Percentiles rank a stretch among this genome's conserved stretches.
Evolutionary conservation across 179 eudicot genomes (phyloP).

Genomic region (Spinacia oleracea): DNA sequence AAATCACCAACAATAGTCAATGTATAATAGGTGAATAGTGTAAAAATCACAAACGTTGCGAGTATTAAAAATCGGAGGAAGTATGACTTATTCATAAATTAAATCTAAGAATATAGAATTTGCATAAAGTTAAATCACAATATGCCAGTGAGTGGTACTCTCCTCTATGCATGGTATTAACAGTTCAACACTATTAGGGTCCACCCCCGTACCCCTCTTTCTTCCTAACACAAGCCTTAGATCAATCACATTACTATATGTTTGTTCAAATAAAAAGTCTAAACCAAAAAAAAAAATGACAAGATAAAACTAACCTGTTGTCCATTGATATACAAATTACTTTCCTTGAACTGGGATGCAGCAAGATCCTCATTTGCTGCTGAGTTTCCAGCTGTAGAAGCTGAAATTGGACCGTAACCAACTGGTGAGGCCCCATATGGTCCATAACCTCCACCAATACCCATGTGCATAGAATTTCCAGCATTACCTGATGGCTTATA

Average conservation of each 20-base stretch:
- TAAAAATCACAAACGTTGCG: no score
- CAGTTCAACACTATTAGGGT: neutral
- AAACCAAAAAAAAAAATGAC: neutral
- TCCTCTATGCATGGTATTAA: neutral
- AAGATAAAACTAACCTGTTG: constrained; percentile 61
- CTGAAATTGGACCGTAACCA: constrained; percentile 50
- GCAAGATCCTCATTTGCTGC: constrained; percentile 62
- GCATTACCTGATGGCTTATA: constrained; percentile 61
- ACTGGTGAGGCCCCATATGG: constrained; percentile 55
- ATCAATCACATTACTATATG: neutral
- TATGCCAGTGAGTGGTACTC: neutral
- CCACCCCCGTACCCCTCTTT: neutral
- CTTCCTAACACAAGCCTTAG: neutral
- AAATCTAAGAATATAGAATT: neutral
- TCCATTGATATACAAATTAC: constrained; percentile 56
- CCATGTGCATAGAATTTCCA: constrained; percentile 58
- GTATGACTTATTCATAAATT: neutral
- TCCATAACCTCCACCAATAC: constrained; percentile 57
- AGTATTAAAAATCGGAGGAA: no score
- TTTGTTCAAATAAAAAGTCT: neutral
- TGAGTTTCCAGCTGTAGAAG: constrained; percentile 55
- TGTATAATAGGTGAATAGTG: no score
- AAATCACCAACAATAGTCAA: no score
- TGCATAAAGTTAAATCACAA: neutral
- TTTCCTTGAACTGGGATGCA: constrained; percentile 72